Evolutionary conservation across 192 early-diverging fungal species (phyloP), one percentile per base, ranked within the genome.

Genomic region (Coemansia sp.): DNA sequence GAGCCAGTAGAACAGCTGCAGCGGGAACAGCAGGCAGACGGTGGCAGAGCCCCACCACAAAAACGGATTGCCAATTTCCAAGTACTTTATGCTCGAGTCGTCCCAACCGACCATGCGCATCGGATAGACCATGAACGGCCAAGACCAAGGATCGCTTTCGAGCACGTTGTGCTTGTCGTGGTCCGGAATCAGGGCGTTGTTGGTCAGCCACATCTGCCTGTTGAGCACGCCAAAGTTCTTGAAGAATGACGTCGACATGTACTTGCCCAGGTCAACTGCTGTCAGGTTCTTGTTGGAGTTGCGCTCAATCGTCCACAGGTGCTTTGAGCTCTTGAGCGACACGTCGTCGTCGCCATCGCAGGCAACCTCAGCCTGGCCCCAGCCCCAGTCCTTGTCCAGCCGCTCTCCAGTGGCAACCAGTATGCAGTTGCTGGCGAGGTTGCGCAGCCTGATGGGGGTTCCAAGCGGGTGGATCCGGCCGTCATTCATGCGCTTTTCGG

Each of bases 361-460:
- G 34, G 94, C 94, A 40, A 98, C 90, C 69, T 99, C 95, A 49
- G 94, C 92, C 78, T 97, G 96, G 43, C 89, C 89, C 84, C 91
- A 96, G 41, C 91, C 96, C 96, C 95, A 97, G 54, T 92, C 88
- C 67, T 83, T 77, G 52, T 97, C 96, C 42, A 99, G 85, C 49
- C 88, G 81, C 44, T 89, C 87, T 71, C 87, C 85, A 68, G 91
- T 90, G 10, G 94, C 90, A 74, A 91, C 87, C 22, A 99, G 76
- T 40, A 90, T 88, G 70, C 96, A 96, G 61, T 86, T 74, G 63
- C 65, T 49, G 75, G 90, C 93, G 11, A 91, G 77, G 68, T 96
- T 76, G 43, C 89, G 87, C 78, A 99, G 90, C 54, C 88, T 87
- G 46, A 87, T 79, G 24, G 83, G 77, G 18, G 91, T 85, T 42